These are phyloP conservation scores for Aspergillus awamori DNA, from an alignment of 2,329 filamentous ascomycete genomes.

Conservation along the genomic window DNA sequence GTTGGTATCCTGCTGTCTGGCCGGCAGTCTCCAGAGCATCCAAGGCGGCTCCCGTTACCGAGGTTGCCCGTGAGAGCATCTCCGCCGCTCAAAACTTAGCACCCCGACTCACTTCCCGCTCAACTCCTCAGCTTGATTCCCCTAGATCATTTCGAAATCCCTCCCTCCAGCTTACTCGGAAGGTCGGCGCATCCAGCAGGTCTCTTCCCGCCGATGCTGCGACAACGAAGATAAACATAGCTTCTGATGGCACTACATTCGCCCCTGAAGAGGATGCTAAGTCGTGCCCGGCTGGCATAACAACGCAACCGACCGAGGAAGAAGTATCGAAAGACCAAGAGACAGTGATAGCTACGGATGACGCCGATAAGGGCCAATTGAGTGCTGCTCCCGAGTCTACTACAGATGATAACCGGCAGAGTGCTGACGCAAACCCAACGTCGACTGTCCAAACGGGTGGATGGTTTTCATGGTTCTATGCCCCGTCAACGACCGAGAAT, in stretches of 20 bases:
- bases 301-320: constrained; percentile 22
- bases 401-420: constrained; percentile 14
- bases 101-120: constrained; percentile 38
- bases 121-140: constrained; percentile 31
- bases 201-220: constrained; percentile 50
- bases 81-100: constrained; percentile 45
- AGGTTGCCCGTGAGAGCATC: constrained; percentile 55
- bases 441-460: constrained; percentile 28
- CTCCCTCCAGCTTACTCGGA: constrained; percentile 48
- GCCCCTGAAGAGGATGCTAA: constrained; percentile 29
- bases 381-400: constrained; percentile 17
- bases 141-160: constrained; percentile 34
- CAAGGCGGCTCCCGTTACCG: constrained; percentile 52
- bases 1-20: constrained; percentile 52
- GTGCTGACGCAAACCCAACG: constrained; percentile 12
- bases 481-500: constrained; percentile 21
- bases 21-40: constrained; percentile 40
- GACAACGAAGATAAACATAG: constrained; percentile 50
- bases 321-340: constrained; percentile 20
- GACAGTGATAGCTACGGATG: constrained; percentile 17
- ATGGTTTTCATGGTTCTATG: constrained; percentile 46
- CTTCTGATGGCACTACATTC: constrained; percentile 43
- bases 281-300: constrained; percentile 18
- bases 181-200: constrained; percentile 43
- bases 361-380: constrained; percentile 23